Evolutionary conservation across 768 basidiomycete genomes (phyloP).

Genomic region (Phaeolepiota aurea): DNA sequence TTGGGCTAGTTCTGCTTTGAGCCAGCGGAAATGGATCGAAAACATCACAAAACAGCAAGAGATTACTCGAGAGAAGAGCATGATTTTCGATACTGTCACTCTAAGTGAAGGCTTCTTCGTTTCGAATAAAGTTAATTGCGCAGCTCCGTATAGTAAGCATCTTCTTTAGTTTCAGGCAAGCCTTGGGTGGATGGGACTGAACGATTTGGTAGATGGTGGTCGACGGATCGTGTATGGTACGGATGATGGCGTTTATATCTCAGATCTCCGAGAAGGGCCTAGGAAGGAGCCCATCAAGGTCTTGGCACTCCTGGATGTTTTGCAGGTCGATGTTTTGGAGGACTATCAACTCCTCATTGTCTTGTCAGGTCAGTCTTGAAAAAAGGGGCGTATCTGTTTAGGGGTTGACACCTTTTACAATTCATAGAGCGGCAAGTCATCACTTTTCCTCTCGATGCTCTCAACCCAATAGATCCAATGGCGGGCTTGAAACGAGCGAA

Average conservation of each 20-base stretch:
- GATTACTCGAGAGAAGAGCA: conserved; percentile 71
- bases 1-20: conserved; percentile 80
- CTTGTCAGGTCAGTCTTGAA: conserved; percentile 71
- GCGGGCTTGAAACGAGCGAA: conserved; percentile 91
- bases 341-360: conserved; percentile 94
- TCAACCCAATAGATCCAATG: conserved; percentile 85
- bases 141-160: conserved; percentile 81
- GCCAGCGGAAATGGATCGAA: conserved; percentile 93
- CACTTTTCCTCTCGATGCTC: conserved; percentile 89
- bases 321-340: conserved; percentile 93
- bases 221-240: conserved; percentile 92
- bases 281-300: conserved; percentile 85
- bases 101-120: conserved; percentile 82
- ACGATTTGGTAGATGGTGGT: conserved; percentile 56
- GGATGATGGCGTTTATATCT: conserved; percentile 93
- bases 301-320: conserved; percentile 79
- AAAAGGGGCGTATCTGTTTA: too few relatives aligned
- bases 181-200: too few relatives aligned
- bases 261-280: conserved; percentile 65
- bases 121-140: conserved; percentile 86
- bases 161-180: too few relatives aligned
- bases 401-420: too few relatives aligned
- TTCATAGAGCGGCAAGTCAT: conserved; percentile 84
- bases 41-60: conserved; percentile 86
- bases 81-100: conserved; percentile 77